Conservation (phyloP, 495 filamentous ascomycete species). For the Hypoxylon rickii region DNA sequence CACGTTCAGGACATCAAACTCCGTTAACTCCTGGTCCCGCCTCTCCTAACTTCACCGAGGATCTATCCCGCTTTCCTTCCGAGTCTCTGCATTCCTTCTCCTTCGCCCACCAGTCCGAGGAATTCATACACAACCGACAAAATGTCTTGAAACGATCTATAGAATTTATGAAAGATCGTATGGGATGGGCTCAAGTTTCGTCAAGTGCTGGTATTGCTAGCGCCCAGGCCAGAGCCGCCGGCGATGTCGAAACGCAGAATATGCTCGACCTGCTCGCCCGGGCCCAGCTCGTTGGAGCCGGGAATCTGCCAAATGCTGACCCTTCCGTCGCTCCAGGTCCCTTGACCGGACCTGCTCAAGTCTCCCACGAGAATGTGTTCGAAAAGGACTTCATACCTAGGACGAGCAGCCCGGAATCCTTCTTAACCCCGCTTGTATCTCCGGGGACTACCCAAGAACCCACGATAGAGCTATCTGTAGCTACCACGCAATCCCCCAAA, state of each 20-base stretch:
- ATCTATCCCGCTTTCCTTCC: constrained; percentile 87
- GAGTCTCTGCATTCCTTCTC: constrained; percentile 99
- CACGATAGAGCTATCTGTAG: constrained; percentile 2
- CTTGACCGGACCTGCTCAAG: constrained; percentile 73
- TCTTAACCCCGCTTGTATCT: constrained; percentile 44
- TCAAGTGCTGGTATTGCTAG: constrained; percentile 64
- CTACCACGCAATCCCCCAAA: constrained; percentile 1
- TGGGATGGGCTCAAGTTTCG: constrained; percentile 76
- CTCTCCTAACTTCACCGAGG: constrained; percentile 81
- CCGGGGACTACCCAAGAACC: constrained; percentile 34
- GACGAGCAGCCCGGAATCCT: constrained; percentile 57
- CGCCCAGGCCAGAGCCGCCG: constrained; percentile 79
- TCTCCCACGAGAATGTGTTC: constrained; percentile 74
- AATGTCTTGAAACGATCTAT: constrained; percentile 92
- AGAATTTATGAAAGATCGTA: constrained; percentile 94
- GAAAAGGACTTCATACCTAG: constrained; percentile 71
- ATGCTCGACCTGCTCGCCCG: constrained; percentile 86
- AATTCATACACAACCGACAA: constrained; percentile 85
- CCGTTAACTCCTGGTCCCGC: constrained; percentile 61
- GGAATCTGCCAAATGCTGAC: constrained; percentile 50
- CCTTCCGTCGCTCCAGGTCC: constrained; percentile 57
- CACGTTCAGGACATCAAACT: constrained; percentile 43
- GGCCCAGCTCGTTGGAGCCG: constrained; percentile 72
- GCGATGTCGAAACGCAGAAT: constrained; percentile 84
- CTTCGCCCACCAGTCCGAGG: constrained; percentile 94